phyloP scores from a whole-genome alignment of 2,329 filamentous ascomycete species.

The Fusarium palustre region DNA sequence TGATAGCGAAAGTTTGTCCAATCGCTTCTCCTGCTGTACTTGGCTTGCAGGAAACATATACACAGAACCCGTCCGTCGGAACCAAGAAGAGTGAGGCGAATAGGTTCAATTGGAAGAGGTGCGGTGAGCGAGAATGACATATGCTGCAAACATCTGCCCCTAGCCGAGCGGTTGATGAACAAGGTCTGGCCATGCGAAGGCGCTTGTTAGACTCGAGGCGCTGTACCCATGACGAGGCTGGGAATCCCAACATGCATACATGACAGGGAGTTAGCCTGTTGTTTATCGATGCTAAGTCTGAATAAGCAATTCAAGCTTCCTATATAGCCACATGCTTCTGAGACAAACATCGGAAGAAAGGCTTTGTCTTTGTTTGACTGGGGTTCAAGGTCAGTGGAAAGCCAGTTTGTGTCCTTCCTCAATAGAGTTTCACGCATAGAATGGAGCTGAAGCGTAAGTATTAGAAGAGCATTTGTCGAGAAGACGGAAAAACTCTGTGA shows the following conservation, averaged over 20 bases:
- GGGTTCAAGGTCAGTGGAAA: not conserved
- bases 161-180: constrained; percentile 41
- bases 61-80: constrained; percentile 21
- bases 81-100: constrained; percentile 30
- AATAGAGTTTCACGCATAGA: not conserved
- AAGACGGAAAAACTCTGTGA: not conserved
- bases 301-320: constrained; percentile 34
- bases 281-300: constrained; percentile 25
- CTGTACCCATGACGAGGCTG: constrained; percentile 13
- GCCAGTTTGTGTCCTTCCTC: constrained; percentile 7
- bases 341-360: constrained; percentile 39
- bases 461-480: not conserved
- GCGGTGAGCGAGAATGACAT: constrained; percentile 24
- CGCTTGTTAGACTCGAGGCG: constrained; percentile 40
- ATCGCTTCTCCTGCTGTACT: constrained; percentile 17
- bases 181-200: constrained; percentile 29
- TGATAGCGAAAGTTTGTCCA: constrained; percentile 9
- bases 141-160: constrained; percentile 24
- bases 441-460: not conserved
- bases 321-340: constrained; percentile 33
- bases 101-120: constrained; percentile 20
- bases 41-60: constrained; percentile 12
- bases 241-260: constrained; percentile 18
- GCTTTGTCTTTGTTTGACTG: constrained; percentile 10
- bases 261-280: constrained; percentile 36